These are phyloP conservation scores for Geotrichum histeridarum DNA, from an alignment of 1,139 yeast genomes.

Conservation along the genomic window DNA sequence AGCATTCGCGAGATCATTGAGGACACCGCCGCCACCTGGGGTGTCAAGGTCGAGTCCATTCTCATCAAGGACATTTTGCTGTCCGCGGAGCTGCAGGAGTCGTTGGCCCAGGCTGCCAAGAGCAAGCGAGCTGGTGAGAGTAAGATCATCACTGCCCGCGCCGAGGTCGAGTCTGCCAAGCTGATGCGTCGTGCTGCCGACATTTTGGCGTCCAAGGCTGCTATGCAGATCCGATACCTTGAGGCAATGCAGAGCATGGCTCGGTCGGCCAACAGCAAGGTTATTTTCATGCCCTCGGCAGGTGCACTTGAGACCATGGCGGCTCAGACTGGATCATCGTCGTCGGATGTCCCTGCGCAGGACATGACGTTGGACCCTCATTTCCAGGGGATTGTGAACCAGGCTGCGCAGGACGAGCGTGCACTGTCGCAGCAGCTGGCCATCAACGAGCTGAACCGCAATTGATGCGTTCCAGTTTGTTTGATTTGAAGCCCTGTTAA, in stretches of 20 bases:
- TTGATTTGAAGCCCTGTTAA: not conserved
- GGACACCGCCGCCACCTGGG: constrained; percentile 67
- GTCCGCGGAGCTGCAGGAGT: constrained; percentile 53
- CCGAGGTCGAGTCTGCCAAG: constrained; percentile 72
- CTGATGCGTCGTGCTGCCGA: constrained; percentile 78
- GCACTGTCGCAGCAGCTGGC: not conserved
- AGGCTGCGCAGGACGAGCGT: constrained; percentile 4
- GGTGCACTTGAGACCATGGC: constrained; percentile 39
- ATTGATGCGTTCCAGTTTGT: not conserved
- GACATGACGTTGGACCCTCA: constrained; percentile 4
- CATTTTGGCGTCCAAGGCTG: constrained; percentile 67
- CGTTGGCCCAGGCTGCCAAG: constrained; percentile 71
- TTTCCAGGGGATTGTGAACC: constrained; percentile 2
- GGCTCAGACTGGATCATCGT: constrained; percentile 6
- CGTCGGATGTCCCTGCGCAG: not conserved
- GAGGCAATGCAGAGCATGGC: constrained; percentile 81
- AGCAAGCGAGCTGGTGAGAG: constrained; percentile 74
- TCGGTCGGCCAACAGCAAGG: constrained; percentile 55
- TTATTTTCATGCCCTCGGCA: constrained; percentile 65
- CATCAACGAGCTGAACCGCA: not conserved
- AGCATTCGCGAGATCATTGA: constrained; percentile 59
- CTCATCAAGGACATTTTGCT: constrained; percentile 63
- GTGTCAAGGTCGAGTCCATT: constrained; percentile 64
- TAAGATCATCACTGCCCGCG: constrained; percentile 69
- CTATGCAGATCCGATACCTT: constrained; percentile 73